phyloP scores from a whole-genome alignment of 192 early-diverging fungal genomes.

The Jimgerdemannia lactiflua region DNA sequence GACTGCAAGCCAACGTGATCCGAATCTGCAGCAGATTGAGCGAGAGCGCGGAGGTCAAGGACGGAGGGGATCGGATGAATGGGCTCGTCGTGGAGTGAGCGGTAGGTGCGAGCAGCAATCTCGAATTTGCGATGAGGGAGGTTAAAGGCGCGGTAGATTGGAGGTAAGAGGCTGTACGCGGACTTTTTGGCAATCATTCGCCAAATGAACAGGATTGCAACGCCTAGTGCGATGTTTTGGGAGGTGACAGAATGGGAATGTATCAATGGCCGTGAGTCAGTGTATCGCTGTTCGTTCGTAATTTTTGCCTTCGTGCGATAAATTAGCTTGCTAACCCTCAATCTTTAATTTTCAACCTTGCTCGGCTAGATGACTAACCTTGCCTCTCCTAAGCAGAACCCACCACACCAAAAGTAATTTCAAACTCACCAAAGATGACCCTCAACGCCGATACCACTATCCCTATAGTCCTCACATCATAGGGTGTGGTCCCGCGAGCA shows the following conservation, averaged over 20 bases:
- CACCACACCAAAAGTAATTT: not conserved
- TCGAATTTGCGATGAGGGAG: slow-evolving; percentile 47
- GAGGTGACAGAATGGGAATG: not conserved
- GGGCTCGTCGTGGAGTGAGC: slow-evolving; percentile 24
- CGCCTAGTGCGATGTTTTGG: slow-evolving; percentile 26
- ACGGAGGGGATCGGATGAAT: slow-evolving; percentile 42
- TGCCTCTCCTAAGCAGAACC: not conserved
- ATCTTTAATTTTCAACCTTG: no score
- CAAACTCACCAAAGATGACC: slow-evolving; percentile 18
- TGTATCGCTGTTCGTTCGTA: no score
- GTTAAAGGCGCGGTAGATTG: slow-evolving; percentile 50
- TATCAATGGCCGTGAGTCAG: not conserved
- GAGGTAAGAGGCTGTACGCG: slow-evolving; percentile 44
- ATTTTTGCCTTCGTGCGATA: no score
- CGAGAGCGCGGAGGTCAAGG: slow-evolving; percentile 31
- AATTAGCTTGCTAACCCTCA: no score
- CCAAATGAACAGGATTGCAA: slow-evolving; percentile 51
- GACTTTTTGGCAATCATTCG: slow-evolving; percentile 44
- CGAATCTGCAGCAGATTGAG: slow-evolving; percentile 31
- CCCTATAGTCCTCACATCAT: slow-evolving; percentile 15
- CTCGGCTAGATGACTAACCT: no score
- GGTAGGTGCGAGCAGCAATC: slow-evolving; percentile 38
- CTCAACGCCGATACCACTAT: slow-evolving; percentile 3
- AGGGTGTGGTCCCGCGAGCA: slow-evolving; percentile 34
- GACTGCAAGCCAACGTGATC: slow-evolving; percentile 50